Percentiles rank a stretch among this genome's conserved stretches.
Conservation (phyloP, 306 rosid genomes). For the Cicer judaicum region DNA sequence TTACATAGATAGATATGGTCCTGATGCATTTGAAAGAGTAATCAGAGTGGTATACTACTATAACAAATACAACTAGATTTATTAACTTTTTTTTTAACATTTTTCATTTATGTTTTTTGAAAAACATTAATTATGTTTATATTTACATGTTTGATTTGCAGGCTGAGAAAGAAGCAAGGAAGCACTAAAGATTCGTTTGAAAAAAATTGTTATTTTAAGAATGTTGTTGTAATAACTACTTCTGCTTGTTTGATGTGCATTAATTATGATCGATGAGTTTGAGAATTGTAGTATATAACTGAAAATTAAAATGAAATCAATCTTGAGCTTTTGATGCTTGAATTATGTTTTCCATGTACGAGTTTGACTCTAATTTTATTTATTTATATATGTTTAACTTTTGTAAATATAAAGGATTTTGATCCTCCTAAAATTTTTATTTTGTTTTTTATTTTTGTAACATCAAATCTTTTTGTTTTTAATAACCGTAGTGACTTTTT, state of each 20-base stretch:
- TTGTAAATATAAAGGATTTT: too few species aligned
- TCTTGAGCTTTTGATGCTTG: background rate
- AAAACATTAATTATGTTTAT: background rate
- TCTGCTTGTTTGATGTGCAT: background rate
- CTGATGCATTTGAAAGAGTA: conserved; percentile 76
- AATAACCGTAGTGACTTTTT: too few species aligned
- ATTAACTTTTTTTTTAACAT: background rate
- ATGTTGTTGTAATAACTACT: background rate
- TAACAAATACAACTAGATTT: background rate
- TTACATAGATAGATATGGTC: conserved; percentile 66
- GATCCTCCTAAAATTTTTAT: too few species aligned
- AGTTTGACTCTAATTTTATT: too few species aligned
- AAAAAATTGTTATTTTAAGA: background rate
- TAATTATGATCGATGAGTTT: background rate
- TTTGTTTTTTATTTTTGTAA: too few species aligned
- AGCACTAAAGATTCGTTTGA: conserved; percentile 48
- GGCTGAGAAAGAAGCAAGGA: conserved; percentile 90
- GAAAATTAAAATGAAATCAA: background rate
- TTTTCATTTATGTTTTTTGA: background rate
- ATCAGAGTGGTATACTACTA: conserved; percentile 63
- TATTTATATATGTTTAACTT: too few species aligned
- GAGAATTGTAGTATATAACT: background rate
- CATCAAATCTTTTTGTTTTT: too few species aligned
- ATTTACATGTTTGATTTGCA: conserved; percentile 46
- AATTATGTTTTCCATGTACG: background rate